Base-by-base conservation (phyloP, 768 basidiomycete species). In the Butyriboletus loyo region DNA sequence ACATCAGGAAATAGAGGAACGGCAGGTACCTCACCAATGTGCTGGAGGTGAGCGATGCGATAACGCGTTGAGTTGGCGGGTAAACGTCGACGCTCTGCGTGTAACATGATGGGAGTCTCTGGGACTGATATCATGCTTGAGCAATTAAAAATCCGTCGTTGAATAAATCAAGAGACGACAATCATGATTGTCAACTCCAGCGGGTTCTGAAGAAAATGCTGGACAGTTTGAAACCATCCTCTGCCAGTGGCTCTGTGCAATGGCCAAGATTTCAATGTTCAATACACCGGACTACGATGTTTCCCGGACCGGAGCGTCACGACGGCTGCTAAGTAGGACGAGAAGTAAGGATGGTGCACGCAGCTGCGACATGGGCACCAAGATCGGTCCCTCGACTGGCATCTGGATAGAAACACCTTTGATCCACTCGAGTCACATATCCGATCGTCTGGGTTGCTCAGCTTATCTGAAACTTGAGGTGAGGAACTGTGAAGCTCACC, bases 401-500 rank as follows among this genome's bases (percentile, higher is more conserved):
- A 68, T 83, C 8, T 89, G 84, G 83, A 63, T 71, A 38, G 75
- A 84, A 69, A 89, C 86, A 1, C 86, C 87, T 17, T 75, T 89
- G 13, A 69, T 89, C 14, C 77, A 77, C 61, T 87, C 87, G 19
- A 71, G 65, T 46, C 72, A 75, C 19, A 77, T 88, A 40, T 89
- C 88, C 2, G 66, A 76, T 11, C 67, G 70, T 25, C 59, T 83
- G 14, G 76, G 75, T 19, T 77, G 75, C 25, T 70, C 77, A 27
- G 84, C 79, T 2, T 86, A 85, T 67, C 77, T 90, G 49, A 89
- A 91, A 59, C 77, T 90, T 13, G 88, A 91, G 73, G 86, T 86
- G 52, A 60, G 73, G 30, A 38, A 19, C 6, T 24, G 28, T 28
- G 27, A 22, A 37, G 13, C 36, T 56, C 32, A 50, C 47, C 38